Conservation (phyloP, 345 rosid species). For the Clarkia xantiana region DNA sequence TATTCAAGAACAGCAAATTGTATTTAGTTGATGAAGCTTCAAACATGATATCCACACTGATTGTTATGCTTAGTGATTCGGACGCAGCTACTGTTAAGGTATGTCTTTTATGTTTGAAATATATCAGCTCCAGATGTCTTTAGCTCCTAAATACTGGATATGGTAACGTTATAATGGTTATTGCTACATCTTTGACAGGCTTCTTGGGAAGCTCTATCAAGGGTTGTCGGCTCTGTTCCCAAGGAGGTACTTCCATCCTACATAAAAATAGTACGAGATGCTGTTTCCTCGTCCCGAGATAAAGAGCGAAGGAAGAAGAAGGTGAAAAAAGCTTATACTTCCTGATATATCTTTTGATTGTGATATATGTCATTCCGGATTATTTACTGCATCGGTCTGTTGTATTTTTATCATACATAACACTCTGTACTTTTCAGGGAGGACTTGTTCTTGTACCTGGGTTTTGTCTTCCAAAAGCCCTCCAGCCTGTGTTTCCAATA, state of each 20-base stretch:
- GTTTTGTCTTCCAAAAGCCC: constrained; percentile 86
- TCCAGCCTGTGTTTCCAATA: constrained; percentile 84
- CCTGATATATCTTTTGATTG: background rate
- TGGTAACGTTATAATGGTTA: constrained; percentile 20
- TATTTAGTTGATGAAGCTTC: constrained; percentile 94
- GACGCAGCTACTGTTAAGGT: constrained; percentile 75
- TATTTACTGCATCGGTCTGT: constrained; percentile 13
- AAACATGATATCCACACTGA: constrained; percentile 76
- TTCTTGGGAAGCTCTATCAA: constrained; percentile 90
- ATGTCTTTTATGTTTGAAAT: constrained; percentile 13
- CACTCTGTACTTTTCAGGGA: constrained; percentile 56
- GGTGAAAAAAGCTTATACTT: constrained; percentile 25
- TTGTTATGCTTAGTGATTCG: constrained; percentile 79
- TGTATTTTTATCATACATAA: constrained; percentile 82
- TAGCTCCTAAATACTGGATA: constrained; percentile 24
- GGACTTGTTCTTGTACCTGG: constrained; percentile 85
- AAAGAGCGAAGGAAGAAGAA: constrained; percentile 83
- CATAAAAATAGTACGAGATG: constrained; percentile 81
- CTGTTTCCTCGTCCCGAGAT: constrained; percentile 87
- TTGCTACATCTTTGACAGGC: constrained; percentile 23
- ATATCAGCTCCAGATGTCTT: background rate
- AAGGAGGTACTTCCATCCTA: constrained; percentile 85
- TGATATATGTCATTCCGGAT: background rate
- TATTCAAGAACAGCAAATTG: constrained; percentile 81
- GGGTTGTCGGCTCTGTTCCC: constrained; percentile 84